Base-by-base conservation (phyloP, 1,139 yeast species). In the Zygosaccharomyces sapae region DNA sequence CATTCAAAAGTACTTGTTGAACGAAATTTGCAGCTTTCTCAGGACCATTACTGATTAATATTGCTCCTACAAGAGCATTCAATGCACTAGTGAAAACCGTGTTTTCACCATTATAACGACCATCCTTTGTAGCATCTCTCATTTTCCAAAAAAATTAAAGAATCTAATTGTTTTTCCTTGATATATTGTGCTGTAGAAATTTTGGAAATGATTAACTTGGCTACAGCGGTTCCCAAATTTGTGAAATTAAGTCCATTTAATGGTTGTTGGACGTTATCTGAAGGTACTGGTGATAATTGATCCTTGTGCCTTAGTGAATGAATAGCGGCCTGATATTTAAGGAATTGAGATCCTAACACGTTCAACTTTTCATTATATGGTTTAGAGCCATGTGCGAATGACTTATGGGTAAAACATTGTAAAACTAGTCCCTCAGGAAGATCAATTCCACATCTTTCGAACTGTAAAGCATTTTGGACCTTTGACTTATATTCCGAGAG, bases 371-470 rank as follows among this genome's bases (percentile, higher is more conserved):
- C 96, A 68, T 90, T 90, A 68, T 84, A 87, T 16, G 97, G 96
- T 59, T 83, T 81, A 52, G 79, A 74, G n/a, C 96, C 97, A 68
- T 87, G 94, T 6, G 95, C 95, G 73, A 89, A 90, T 36, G 96
- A 86, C 70, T 90, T 90, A 70, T 90, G 97, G 9, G 97, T 89
- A 59, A 89, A 71, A 31, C 86, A 81, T 69, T 90, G 97, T 52
- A 88, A 70, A 33, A 85, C 72, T 50, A 86, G 58, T 7, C 53
- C 52, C 44, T 61, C 58, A 5, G 59, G 49, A 24, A 65, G 44
- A 10, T 55, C 40, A 12, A 64, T 54, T 13, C 54, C 55, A 44
- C 53, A 55, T 18, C 61, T 54, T 24, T 65, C 58, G 25, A 74
- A 70, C 6, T 72, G 67, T 33, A 77, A 61, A 20, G 55, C 48